Conservation (phyloP, 2,329 filamentous ascomycete species). For the Hymenoscyphus fraxineus region DNA sequence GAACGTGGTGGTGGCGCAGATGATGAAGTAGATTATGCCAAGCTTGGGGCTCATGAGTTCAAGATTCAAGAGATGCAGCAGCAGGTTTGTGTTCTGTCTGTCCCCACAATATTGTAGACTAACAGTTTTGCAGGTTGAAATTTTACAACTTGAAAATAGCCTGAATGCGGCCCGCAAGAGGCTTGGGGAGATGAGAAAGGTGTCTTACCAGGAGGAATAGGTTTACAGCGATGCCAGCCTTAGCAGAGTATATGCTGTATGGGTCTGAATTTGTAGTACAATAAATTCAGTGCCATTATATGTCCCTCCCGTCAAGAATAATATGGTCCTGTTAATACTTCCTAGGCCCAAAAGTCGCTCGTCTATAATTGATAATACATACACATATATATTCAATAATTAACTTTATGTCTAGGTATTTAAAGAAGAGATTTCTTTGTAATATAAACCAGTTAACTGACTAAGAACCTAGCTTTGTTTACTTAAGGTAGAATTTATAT, state of each 20-base stretch:
- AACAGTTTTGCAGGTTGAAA: constrained; percentile 70
- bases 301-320: too few relatives aligned
- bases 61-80: constrained; percentile 99
- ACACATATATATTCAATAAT: too few relatives aligned
- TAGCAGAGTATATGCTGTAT: background rate
- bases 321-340: too few relatives aligned
- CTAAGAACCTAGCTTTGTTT: too few relatives aligned
- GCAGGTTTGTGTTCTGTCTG: constrained; percentile 62
- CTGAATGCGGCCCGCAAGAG: constrained; percentile 74
- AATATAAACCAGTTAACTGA: too few relatives aligned
- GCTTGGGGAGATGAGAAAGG: constrained; percentile 83
- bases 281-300: background rate
- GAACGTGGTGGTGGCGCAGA: constrained; percentile 75
- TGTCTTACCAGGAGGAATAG: constrained; percentile 34
- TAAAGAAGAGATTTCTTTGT: too few relatives aligned
- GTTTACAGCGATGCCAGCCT: background rate
- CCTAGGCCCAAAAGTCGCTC: too few relatives aligned
- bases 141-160: constrained; percentile 88
- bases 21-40: constrained; percentile 85
- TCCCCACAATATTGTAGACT: constrained; percentile 16
- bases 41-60: constrained; percentile 90
- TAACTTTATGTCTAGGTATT: too few relatives aligned
- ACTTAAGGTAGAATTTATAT: too few relatives aligned
- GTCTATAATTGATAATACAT: too few relatives aligned
- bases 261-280: background rate